Evolutionary conservation across 768 basidiomycete genomes (phyloP).

Genomic region (Mycena floridula): DNA sequence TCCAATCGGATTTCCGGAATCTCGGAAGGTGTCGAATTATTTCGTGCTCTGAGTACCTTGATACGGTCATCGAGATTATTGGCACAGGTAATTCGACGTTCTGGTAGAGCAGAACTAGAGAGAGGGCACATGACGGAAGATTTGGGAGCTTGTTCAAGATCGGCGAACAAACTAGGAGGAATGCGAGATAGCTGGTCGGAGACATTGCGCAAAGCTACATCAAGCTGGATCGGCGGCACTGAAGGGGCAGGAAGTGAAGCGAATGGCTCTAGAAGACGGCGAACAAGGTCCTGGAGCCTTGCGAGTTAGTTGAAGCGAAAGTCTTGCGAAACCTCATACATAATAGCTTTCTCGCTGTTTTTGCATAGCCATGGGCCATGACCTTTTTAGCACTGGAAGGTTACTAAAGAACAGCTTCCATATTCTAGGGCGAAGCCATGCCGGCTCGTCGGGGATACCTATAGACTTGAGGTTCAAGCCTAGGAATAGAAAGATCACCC

Average conservation of each 20-base stretch:
- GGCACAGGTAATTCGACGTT: constrained; percentile 43
- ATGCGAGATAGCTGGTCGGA: constrained; percentile 53
- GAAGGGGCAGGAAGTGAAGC: constrained; percentile 34
- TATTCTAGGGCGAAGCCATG: constrained; percentile 69
- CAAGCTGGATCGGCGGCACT: constrained; percentile 31
- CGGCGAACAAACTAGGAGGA: constrained; percentile 41
- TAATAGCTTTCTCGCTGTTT: constrained; percentile 71
- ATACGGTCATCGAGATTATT: constrained; percentile 50
- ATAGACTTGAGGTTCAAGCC: constrained; percentile 4
- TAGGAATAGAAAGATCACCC: constrained; percentile 13
- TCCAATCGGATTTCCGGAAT: constrained; percentile 39
- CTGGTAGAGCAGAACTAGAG: constrained; percentile 36
- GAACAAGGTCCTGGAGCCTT: constrained; percentile 55
- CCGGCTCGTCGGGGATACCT: constrained; percentile 73
- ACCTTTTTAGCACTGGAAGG: constrained; percentile 47
- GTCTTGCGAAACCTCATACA: constrained; percentile 34
- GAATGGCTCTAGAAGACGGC: constrained; percentile 54
- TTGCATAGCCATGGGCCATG: constrained; percentile 50
- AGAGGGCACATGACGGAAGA: constrained; percentile 39
- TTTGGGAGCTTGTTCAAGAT: constrained; percentile 46
- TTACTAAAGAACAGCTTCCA: constrained; percentile 75
- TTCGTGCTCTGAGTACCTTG: constrained; percentile 17
- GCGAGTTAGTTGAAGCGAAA: background rate
- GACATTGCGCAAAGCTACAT: constrained; percentile 41
- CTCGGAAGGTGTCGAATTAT: constrained; percentile 8